Base-by-base conservation (phyloP, 108 stramenopile species). In the Phaeodactylum tricornutum region DNA sequence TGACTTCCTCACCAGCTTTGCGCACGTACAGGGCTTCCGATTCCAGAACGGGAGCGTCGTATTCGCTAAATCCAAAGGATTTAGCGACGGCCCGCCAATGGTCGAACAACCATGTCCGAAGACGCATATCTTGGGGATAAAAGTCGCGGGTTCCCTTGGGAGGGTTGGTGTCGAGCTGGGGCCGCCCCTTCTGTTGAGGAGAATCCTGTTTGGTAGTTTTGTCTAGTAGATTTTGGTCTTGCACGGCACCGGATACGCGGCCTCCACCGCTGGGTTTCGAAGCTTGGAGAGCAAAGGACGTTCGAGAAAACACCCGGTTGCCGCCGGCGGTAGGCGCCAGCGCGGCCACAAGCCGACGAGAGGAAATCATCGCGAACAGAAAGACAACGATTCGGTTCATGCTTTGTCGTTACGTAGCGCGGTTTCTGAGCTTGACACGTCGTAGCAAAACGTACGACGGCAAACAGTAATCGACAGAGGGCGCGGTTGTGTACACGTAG, bases 1-100 rank as follows among this genome's bases (percentile, higher is more conserved):
- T 95, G 16, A 98, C 94, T 70, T 98, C 97, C 65, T 98, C 97
- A 3, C 97, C 97, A 0, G 93, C 94, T 72, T 98, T 98, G 43
- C 97, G 89, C 4, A 91, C 90, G 66, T 94, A 98, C 5, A 98
- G 56, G 3, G 80, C 53, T 43, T 92, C 93, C 31, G 60, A 71
- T 69, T 98, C 97, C 29, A 98, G 69, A 14, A 98, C 89, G 19
- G 97, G 97, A 5, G 97, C 85, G 57, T 98, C 97, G 72, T 98
- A 98, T 74, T 98, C 95, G 33, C 80, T 79, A 58, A 98, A 98
- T 20, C 87, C 89, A 56, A 88, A 85, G 22, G 31, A 43, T 9
- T 55, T 47, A 21, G 97, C 94, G 11, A 81, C 87, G 19, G 48
- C 28, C 20, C 88, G 70, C 89, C 91, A 96, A 41, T 84, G 87